Conservation (phyloP, 495 filamentous ascomycete species). For the Penicillium fimorum region DNA sequence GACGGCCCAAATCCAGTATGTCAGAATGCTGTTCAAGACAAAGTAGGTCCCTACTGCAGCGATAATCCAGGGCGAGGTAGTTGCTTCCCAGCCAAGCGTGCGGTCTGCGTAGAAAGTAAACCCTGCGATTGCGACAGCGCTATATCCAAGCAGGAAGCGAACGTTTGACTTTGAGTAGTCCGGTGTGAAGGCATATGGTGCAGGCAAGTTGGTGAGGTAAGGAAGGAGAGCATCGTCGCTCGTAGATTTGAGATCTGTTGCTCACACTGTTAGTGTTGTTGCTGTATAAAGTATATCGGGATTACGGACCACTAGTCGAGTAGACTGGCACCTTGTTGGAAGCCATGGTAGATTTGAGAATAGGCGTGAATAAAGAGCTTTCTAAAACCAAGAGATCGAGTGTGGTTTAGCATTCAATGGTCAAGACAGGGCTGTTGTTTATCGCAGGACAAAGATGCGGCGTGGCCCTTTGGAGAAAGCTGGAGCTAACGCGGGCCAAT, state of each 20-base stretch:
- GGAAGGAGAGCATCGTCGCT: conserved; percentile 91
- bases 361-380: neutral
- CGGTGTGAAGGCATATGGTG: conserved; percentile 66
- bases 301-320: conserved; percentile 45
- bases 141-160: conserved; percentile 78
- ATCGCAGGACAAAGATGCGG: conserved; percentile 39
- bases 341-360: conserved; percentile 16
- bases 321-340: conserved; percentile 47
- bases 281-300: conserved; percentile 22
- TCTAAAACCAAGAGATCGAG: neutral
- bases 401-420: conserved; percentile 8
- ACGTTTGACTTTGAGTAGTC: conserved; percentile 78
- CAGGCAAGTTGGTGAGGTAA: conserved; percentile 75
- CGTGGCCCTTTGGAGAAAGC: conserved; percentile 43
- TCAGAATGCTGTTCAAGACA: conserved; percentile 72
- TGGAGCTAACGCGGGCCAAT: conserved; percentile 40
- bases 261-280: conserved; percentile 9
- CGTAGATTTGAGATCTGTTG: conserved; percentile 88
- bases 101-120: conserved; percentile 89
- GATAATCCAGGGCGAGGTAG: conserved; percentile 68
- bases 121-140: conserved; percentile 73
- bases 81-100: conserved; percentile 80
- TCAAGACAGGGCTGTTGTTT: conserved; percentile 18
- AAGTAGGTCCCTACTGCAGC: conserved; percentile 78
- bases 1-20: conserved; percentile 81